Conservation (phyloP, 768 basidiomycete genomes). For the Rhodotorula graminis region DNA sequence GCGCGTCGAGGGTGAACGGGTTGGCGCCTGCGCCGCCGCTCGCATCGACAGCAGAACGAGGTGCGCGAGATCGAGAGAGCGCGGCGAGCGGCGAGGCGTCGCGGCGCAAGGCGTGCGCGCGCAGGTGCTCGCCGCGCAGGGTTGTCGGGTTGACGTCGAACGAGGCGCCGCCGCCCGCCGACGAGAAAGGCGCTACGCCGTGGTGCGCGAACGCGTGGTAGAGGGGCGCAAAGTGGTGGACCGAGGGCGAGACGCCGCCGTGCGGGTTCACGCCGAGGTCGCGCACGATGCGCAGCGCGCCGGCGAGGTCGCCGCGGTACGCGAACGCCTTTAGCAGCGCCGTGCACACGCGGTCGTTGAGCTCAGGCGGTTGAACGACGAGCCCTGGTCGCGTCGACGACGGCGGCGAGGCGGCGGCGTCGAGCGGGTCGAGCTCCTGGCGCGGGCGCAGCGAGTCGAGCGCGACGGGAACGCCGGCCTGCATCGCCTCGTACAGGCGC, state of each 20-base stretch:
- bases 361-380: conserved; percentile 51
- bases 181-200: conserved; percentile 44
- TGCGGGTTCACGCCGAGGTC: conserved; percentile 58
- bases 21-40: neutral
- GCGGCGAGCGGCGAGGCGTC: neutral
- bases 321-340: conserved; percentile 65
- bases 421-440: neutral
- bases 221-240: conserved; percentile 62
- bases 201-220: conserved; percentile 71
- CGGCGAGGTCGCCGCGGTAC: conserved; percentile 63
- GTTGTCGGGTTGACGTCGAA: neutral
- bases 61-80: neutral
- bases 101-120: conserved; percentile 5
- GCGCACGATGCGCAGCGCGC: conserved; percentile 57
- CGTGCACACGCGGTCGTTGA: conserved; percentile 63
- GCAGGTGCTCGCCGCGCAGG: neutral
- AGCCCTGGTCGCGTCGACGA: conserved; percentile 42
- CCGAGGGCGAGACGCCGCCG: conserved; percentile 51
- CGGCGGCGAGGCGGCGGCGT: neutral
- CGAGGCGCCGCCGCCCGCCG: neutral
- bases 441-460: conserved; percentile 2
- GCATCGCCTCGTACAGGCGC: conserved; percentile 16
- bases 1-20: conserved; percentile 59
- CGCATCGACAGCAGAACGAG: neutral
- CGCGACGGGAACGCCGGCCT: conserved; percentile 1